phyloP scores from a whole-genome alignment of 225 moss, liverwort and hornwort genomes.

The Straminergon stramineum region DNA sequence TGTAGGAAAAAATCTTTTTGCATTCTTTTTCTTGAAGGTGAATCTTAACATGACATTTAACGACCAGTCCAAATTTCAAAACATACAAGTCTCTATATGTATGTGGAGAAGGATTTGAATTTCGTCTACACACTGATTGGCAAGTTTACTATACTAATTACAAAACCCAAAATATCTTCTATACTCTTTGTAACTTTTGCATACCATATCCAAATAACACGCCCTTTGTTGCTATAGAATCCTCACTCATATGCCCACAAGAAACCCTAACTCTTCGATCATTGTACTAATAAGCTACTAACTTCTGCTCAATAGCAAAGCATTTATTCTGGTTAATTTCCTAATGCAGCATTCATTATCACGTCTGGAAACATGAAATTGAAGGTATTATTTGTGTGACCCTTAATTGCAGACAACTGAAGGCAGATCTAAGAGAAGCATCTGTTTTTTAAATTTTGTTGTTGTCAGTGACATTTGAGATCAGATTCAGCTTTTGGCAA shows the following conservation, averaged over 20 bases:
- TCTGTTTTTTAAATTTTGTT: too few relatives aligned
- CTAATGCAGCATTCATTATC: too few relatives aligned
- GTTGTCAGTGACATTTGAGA: background rate
- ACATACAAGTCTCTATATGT: too few relatives aligned
- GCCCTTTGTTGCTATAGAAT: background rate
- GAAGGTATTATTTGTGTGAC: too few relatives aligned
- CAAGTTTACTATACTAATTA: too few relatives aligned
- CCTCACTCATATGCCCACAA: fast-evolving
- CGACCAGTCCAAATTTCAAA: too few relatives aligned
- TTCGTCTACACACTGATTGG: too few relatives aligned
- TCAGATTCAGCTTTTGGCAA: background rate
- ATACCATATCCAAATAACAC: background rate
- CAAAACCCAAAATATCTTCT: too few relatives aligned
- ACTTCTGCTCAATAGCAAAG: background rate
- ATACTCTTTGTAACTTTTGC: background rate
- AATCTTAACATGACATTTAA: too few relatives aligned
- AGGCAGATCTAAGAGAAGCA: background rate
- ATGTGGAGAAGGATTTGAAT: too few relatives aligned
- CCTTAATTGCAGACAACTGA: background rate
- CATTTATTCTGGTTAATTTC: background rate
- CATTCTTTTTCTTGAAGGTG: too few relatives aligned
- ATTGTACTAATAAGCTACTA: background rate
- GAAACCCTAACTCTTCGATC: background rate
- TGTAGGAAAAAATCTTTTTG: too few relatives aligned
- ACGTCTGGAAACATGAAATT: background rate